A percentile compares a stretch with the other conserved stretches of the same genome.
phyloP scores from a whole-genome alignment of 2,329 filamentous ascomycete genomes.

The Aspergillus fijiensis region DNA sequence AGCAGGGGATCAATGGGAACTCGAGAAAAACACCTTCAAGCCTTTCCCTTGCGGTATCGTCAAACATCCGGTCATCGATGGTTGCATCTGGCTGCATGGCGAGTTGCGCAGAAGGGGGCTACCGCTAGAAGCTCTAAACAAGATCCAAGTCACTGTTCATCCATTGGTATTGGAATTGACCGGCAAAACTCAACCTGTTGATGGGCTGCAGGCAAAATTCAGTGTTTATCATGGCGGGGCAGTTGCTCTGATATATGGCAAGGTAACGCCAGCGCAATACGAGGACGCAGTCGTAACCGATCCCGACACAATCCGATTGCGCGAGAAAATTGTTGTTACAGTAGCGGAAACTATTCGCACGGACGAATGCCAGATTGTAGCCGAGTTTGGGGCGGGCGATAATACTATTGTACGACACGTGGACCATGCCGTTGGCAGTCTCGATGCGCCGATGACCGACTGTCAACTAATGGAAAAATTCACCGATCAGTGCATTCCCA shows the following conservation, averaged over 20 bases:
- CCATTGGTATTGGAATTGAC: slow-evolving; percentile 55
- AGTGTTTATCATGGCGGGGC: slow-evolving; percentile 57
- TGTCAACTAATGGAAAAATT: slow-evolving; percentile 52
- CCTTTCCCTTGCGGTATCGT: slow-evolving; percentile 59
- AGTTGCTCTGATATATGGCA: slow-evolving; percentile 52
- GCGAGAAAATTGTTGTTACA: slow-evolving; percentile 49
- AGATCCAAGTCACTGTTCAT: slow-evolving; percentile 49
- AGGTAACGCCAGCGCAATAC: slow-evolving; percentile 54
- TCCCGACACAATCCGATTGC: slow-evolving; percentile 40
- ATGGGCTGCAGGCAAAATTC: slow-evolving; percentile 56
- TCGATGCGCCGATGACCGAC: slow-evolving; percentile 50
- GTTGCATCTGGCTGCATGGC: slow-evolving; percentile 48
- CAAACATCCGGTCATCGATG: slow-evolving; percentile 57
- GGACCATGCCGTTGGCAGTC: slow-evolving; percentile 52
- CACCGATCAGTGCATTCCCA: slow-evolving; percentile 46
- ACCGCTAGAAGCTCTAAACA: slow-evolving; percentile 35
- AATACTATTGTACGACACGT: slow-evolving; percentile 46
- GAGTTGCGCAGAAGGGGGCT: slow-evolving; percentile 36
- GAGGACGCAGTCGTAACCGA: slow-evolving; percentile 50
- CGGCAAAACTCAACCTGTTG: slow-evolving; percentile 50
- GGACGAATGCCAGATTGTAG: slow-evolving; percentile 45
- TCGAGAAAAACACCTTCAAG: slow-evolving; percentile 56
- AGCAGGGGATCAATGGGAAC: slow-evolving; percentile 47
- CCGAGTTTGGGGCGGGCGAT: slow-evolving; percentile 40
- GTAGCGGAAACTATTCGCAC: slow-evolving; percentile 42